These are phyloP conservation scores for Parafenestella ontariensis DNA, from an alignment of 2,329 filamentous ascomycete species.

Conservation along the genomic window DNA sequence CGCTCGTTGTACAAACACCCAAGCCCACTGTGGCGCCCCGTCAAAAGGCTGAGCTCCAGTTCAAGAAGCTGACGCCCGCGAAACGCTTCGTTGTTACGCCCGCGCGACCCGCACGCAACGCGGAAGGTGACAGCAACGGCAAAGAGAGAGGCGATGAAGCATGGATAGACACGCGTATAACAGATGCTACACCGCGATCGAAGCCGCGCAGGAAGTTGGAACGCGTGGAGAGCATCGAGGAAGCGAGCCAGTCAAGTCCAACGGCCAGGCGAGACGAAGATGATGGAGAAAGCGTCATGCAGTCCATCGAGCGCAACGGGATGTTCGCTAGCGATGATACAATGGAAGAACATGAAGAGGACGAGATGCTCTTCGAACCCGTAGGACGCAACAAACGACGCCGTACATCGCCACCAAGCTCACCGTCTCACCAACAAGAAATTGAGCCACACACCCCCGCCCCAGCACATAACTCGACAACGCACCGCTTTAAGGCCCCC, in stretches of 20 bases:
- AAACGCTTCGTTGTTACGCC: conserved; percentile 42
- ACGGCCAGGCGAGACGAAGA: conserved; percentile 8
- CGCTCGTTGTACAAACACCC: conserved; percentile 19
- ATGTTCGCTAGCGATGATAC: conserved; percentile 6
- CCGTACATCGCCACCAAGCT: conserved; percentile 23
- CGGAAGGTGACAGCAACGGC: not conserved
- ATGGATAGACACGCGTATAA: not conserved
- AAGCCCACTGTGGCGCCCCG: not conserved
- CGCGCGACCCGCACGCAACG: conserved; percentile 9
- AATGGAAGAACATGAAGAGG: conserved; percentile 20
- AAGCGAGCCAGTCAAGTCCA: conserved; percentile 31
- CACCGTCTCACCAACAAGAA: conserved; percentile 6
- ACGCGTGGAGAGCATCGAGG: conserved; percentile 46
- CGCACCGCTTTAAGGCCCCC: conserved; percentile 37
- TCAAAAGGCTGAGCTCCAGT: conserved; percentile 3
- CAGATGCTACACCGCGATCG: conserved; percentile 18
- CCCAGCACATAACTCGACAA: conserved; percentile 12
- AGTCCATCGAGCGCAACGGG: conserved; percentile 20
- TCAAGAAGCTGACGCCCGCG: conserved; percentile 34
- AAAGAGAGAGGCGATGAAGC: conserved; percentile 6
- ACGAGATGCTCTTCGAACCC: conserved; percentile 37
- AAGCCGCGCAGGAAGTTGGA: conserved; percentile 27
- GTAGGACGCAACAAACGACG: conserved; percentile 33
- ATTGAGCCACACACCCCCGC: conserved; percentile 16
- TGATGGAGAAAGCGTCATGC: conserved; percentile 9